phyloP scores from a whole-genome alignment of 192 early-diverging fungal genomes.

The Backusella psychrophila region DNA sequence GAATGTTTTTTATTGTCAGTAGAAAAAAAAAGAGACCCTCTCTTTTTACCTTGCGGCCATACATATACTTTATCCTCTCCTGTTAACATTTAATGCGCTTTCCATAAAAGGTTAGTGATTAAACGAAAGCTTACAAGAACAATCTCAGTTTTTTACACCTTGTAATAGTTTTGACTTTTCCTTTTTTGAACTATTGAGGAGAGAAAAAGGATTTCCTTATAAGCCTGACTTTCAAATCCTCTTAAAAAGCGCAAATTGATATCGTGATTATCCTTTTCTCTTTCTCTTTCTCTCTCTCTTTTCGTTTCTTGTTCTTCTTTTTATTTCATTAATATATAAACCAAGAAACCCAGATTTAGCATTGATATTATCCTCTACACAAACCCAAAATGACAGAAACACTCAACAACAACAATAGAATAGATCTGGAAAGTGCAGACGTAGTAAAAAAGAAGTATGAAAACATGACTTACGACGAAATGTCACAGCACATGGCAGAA shows the following conservation, averaged over 20 bases:
- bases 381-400: background rate
- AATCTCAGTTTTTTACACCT: background rate
- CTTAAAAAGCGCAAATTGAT: slow-evolving; percentile 9
- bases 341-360: background rate
- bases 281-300: background rate
- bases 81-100: background rate
- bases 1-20: background rate
- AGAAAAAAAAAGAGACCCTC: no score
- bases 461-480: slow-evolving; percentile 37
- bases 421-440: slow-evolving; percentile 6
- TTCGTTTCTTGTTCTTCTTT: background rate
- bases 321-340: background rate
- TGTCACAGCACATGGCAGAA: slow-evolving; percentile 31
- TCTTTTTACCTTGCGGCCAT: background rate
- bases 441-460: slow-evolving; percentile 25
- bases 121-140: background rate
- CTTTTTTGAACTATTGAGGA: background rate
- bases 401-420: background rate
- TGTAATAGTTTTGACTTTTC: background rate
- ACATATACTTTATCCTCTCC: background rate
- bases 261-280: background rate
- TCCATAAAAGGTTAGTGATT: background rate
- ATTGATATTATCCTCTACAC: background rate
- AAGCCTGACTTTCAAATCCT: slow-evolving; percentile 2
- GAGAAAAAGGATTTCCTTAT: background rate